phyloP scores from a whole-genome alignment of 2,329 filamentous ascomycete genomes.

The Curvularia sp. region DNA sequence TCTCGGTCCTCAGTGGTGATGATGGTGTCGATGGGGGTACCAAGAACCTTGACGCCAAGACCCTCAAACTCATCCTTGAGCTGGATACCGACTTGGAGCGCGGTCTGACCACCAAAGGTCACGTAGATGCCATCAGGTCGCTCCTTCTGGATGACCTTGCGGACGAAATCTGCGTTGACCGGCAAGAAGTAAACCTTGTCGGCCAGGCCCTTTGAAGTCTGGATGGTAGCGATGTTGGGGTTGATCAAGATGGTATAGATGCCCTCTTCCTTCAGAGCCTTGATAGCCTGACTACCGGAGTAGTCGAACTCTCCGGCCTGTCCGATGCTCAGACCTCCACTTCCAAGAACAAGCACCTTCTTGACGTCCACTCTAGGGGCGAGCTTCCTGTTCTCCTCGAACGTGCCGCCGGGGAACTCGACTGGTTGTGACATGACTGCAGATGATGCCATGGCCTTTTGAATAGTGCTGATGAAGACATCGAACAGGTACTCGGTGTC shows the following conservation, averaged over 20 bases:
- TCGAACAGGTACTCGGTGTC: constrained; percentile 98
- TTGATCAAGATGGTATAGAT: constrained; percentile 99
- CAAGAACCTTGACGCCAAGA: constrained; percentile 91
- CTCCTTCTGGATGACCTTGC: constrained; percentile 96
- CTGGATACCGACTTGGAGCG: constrained; percentile 94
- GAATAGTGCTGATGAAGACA: constrained; percentile 89
- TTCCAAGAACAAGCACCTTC: constrained; percentile 93
- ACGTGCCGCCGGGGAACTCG: constrained; percentile 83
- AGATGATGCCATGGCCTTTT: constrained; percentile 71
- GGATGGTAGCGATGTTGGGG: constrained; percentile 98
- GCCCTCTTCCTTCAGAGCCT: constrained; percentile 95
- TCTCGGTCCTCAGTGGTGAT: constrained; percentile 98
- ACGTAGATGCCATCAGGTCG: constrained; percentile 95
- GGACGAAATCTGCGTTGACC: constrained; percentile 95
- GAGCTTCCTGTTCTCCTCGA: constrained; percentile 76
- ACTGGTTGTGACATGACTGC: constrained; percentile 76
- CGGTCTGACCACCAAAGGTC: constrained; percentile 97
- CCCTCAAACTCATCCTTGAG: constrained; percentile 95
- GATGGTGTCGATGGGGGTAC: constrained; percentile 96
- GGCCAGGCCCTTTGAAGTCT: constrained; percentile 95
- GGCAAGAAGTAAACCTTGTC: constrained; percentile 99
- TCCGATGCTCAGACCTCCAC: constrained; percentile 94
- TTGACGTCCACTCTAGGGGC: constrained; percentile 85
- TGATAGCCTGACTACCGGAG: constrained; percentile 97
- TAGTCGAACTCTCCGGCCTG: constrained; percentile 99